Evolutionary conservation across 176 grass and related monocot genomes (phyloP).

Genomic region (Cymbopogon citratus): DNA sequence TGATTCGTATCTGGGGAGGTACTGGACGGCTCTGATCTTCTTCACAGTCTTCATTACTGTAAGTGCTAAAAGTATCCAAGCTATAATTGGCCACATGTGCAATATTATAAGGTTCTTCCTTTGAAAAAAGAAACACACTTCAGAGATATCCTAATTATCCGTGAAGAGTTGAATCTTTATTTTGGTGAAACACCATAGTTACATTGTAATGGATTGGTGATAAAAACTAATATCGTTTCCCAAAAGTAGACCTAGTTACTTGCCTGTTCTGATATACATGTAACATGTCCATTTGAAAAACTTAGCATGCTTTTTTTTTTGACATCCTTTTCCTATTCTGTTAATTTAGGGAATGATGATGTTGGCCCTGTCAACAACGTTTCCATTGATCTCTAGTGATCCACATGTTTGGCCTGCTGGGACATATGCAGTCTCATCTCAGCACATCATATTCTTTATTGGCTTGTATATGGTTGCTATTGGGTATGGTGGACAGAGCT

Average conservation of each 20-base stretch:
- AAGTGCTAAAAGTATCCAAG: conserved; percentile 33
- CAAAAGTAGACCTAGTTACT: neutral
- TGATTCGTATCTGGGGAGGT: conserved; percentile 75
- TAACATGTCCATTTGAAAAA: neutral
- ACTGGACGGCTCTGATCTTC: conserved; percentile 56
- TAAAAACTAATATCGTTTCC: neutral
- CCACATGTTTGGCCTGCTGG: conserved; percentile 29
- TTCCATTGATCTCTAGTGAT: conserved; percentile 30
- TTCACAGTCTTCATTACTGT: conserved; percentile 53
- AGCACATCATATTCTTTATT: conserved; percentile 51
- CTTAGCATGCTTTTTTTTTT: neutral
- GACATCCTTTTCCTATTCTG: neutral
- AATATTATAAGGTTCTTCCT: neutral
- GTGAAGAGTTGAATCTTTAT: neutral
- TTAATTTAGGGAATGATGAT: conserved; percentile 54
- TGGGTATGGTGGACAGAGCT: conserved; percentile 55
- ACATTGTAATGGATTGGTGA: neutral
- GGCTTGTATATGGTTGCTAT: conserved; percentile 81
- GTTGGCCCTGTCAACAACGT: conserved; percentile 60
- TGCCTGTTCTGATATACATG: neutral
- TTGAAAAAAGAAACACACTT: neutral
- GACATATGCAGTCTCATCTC: conserved; percentile 38
- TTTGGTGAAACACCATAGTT: neutral
- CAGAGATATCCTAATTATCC: neutral
- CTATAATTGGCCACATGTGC: neutral